Base-by-base conservation (phyloP, 371 early-diverging fungal species). In the Mortierella sp. region DNA sequence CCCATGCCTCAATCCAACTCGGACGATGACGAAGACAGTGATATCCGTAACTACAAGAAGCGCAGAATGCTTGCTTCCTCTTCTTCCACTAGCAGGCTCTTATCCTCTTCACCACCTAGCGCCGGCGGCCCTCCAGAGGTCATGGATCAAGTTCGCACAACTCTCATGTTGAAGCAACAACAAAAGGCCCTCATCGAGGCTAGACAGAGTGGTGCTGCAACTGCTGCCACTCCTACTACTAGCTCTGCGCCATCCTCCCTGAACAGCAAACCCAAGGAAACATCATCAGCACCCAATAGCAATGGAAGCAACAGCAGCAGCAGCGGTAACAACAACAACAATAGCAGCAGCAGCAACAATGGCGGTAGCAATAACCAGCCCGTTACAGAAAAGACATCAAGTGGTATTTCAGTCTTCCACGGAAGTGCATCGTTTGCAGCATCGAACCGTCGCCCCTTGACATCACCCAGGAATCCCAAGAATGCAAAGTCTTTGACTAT, bases 101-200 rank as follows among this genome's bases (percentile, higher is more conserved):
- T 65, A 5, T 58, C 58, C 8, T 64, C 75, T 45, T 58, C 72
- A 28, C 64, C 80, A 14, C 43, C 78, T 26, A 64, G 70, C 32
- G 47, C 68, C n/a, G 47, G 68, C 20, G 68, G 70, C 51, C 75
- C 70, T 3, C 73, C 73, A 32, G 87, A 85, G 66, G 83, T 86
- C 59, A 83, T 88, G 77, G 88, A 88, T 62, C 84, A 86, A 60
- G 85, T 87, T 61, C 75, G 85, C 22, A 77, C 75, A 24, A 85
- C 83, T 24, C 66, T 84, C 22, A 81, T 73, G 39, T 74, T 89
- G 58, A 89, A 89, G 62, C 87, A 87, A 69, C 89, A 87, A 73
- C 89, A 89, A 75, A 87, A 89, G 78, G 87, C 89, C 26, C 86
- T 89, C 49, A 88, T 87, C 64, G 89, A 89, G 47, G 81, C 86